Evolutionary conservation across 306 rosid species (phyloP), one percentile per base, ranked within the genome.

Genomic region (Oemleria cerasiformis): DNA sequence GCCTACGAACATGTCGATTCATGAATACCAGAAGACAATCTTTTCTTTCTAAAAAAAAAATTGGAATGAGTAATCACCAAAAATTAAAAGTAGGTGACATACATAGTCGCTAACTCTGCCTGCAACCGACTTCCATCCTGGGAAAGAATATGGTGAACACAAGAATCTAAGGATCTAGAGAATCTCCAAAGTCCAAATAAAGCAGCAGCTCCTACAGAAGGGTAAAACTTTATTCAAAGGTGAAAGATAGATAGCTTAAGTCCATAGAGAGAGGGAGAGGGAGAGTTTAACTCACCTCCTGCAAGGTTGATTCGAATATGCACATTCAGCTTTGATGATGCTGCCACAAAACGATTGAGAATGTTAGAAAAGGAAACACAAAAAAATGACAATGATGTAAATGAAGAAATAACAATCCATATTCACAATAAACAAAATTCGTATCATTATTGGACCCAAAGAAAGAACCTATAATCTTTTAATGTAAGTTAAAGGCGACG

Each of bases 71-170:
- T 10, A 80, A 40, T 43, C 44, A 65, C 15, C 9, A 76, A 19
- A n/a, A 19, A 63, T 63, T 63, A 43, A 13, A 66, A 71, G 67
- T 41, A 66, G 74, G 72, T 68, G 75, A 86, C 88, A 6, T 79
- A 94, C 97, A 91, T 85, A 68, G 84, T 84, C 13, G 89, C 91
- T 25, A 94, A 78, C 84, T 91, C 98, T 69, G 62, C 81, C 85
- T 94, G 98, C 79, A 87, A 76, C 71, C 72, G 71, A 83, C 82
- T 89, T 65, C 97, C 97, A 62, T 87, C 85, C 83, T 80, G 55
- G 64, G 85, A 44, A 82, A 94, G 96, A 73, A 94, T 85, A 66
- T 79, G 83, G 43, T 84, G 91, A 41, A 70, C 75, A 65, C 66
- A 69, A 36, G 90, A 86, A 72, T 75, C 65, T 38, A 83, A 57